Evolutionary conservation across 2,329 filamentous ascomycete species (phyloP).

Genomic region (Pyrenophora tritici-repentis): DNA sequence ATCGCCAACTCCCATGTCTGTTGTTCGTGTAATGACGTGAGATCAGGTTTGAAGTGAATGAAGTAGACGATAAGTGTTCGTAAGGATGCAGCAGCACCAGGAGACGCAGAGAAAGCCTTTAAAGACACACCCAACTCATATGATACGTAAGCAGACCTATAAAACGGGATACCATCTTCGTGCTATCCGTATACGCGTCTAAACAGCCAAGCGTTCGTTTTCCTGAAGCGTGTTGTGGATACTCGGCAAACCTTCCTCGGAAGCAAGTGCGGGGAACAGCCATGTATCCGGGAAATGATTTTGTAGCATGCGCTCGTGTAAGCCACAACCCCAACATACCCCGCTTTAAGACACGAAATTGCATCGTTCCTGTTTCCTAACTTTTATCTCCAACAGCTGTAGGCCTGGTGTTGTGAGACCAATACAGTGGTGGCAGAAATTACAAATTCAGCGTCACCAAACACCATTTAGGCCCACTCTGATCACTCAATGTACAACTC

Average conservation of each 20-base stretch:
- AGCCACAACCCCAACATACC: conserved; percentile 1
- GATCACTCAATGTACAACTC: too few relatives aligned
- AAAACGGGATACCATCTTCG: conserved; percentile 10
- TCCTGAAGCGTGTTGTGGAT: neutral
- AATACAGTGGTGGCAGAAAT: neutral
- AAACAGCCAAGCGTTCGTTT: neutral
- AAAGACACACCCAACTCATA: neutral
- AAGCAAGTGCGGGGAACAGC: conserved; percentile 14
- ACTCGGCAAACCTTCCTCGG: conserved; percentile 19
- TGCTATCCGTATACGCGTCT: conserved; percentile 6
- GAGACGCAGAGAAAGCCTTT: neutral
- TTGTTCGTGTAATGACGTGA: neutral
- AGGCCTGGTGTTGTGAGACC: neutral
- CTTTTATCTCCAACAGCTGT: neutral
- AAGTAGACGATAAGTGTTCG: neutral
- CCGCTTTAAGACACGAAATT: conserved; percentile 1
- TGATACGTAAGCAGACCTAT: neutral
- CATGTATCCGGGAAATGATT: conserved; percentile 9
- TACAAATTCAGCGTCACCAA: too few relatives aligned
- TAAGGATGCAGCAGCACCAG: neutral
- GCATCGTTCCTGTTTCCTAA: neutral
- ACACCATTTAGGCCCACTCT: too few relatives aligned
- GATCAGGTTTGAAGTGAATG: neutral
- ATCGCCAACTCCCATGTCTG: conserved; percentile 31
- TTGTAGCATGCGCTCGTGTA: neutral